Base-by-base conservation (phyloP, 768 basidiomycete genomes). In the Fistulinella prunicolor region DNA sequence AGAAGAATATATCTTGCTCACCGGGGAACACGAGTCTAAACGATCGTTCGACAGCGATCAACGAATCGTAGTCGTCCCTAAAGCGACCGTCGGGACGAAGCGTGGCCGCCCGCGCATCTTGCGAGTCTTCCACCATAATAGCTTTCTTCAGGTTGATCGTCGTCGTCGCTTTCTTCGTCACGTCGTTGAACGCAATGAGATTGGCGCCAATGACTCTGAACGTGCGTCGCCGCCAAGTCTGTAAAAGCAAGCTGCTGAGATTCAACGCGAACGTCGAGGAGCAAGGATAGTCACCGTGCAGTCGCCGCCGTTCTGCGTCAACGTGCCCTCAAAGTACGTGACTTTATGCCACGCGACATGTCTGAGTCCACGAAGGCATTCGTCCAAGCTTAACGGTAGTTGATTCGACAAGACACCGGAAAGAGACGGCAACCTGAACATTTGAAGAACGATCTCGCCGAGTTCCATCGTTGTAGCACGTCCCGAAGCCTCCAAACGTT, bases 271-370 rank as follows among this genome's bases (percentile, higher is more conserved):
- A 32, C 21, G 9, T 5, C 10, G n/a, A 37, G 30, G 10, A 3
- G 19, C 21, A 22, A 21, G 13, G 4, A 17, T 24, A 73, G 89
- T 63, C 68, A 96, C 94, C 52, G 72, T 76, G 64, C 94, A 96
- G 63, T 95, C 95, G 9, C 94, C 95, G 14, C 95, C 95, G 53
- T 77, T 81, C 72, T 98, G 95, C 13, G 95, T 98, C 55, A 98
- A 68, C 0, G 83, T 85, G 22, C 95, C 93, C 67, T 96, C 89
- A 68, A 89, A 91, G 68, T 95, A 94, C 19, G 92, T 90, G 55
- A 86, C 80, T 71, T 94, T 94, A 61, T 95, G 93, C 94, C 93
- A 96, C 30, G 86, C 85, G 47, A 92, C 84, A 59, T 94, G 87
- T 50, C 90, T 74, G 54, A 98, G 72, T 1, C 95, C 94, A 13